Conservation (phyloP, 2,329 filamentous ascomycete genomes). For the Calycina herbarum region DNA sequence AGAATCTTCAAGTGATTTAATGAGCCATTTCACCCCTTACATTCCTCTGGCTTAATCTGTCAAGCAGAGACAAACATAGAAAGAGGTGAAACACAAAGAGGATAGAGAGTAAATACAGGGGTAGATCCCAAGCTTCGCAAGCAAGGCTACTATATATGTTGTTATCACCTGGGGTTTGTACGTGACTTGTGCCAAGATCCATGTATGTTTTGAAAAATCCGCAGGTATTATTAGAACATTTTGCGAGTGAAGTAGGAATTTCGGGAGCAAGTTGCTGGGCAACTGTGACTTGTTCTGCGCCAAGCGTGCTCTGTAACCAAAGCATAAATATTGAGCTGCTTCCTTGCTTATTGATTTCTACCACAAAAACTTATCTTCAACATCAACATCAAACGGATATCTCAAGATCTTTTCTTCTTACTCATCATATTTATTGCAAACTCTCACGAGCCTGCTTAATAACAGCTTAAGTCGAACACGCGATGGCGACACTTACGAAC, state of each 20-base stretch:
- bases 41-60: too few relatives aligned
- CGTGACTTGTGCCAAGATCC: not conserved
- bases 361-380: not conserved
- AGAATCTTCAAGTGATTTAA: not conserved
- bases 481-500: not conserved
- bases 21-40: too few relatives aligned
- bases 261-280: too few relatives aligned
- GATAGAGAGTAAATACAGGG: too few relatives aligned
- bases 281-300: too few relatives aligned
- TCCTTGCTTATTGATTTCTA: not conserved
- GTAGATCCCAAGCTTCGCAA: too few relatives aligned
- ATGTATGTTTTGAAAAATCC: not conserved
- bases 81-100: too few relatives aligned
- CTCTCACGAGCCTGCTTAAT: too few relatives aligned
- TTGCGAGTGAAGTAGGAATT: not conserved
- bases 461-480: not conserved
- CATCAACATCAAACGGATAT: not conserved
- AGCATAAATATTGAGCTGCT: not conserved
- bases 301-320: not conserved
- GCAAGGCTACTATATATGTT: not conserved
- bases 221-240: not conserved
- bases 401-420: not conserved
- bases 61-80: not conserved
- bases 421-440: not conserved
- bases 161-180: not conserved